Evolutionary conservation across 1,284 basidiomycete genomes (phyloP).

Genomic region (Apiotrichum gracile): DNA sequence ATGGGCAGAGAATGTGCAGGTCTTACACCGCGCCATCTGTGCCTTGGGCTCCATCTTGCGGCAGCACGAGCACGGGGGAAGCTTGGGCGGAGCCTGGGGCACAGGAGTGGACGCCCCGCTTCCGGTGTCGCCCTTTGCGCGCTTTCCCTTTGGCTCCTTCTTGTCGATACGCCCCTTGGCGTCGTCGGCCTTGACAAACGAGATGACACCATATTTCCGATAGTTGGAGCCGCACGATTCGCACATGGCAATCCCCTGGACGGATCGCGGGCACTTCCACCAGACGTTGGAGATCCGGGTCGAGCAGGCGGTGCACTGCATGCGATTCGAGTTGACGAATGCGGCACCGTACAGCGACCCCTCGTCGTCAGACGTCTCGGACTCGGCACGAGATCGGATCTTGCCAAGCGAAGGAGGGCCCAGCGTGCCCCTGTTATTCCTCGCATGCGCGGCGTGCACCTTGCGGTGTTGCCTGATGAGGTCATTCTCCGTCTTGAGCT

Average conservation of each 20-base stretch:
- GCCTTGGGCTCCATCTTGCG: constrained; percentile 64
- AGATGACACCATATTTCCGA: constrained; percentile 76
- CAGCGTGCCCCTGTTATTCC: constrained; percentile 35
- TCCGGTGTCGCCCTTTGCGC: constrained; percentile 56
- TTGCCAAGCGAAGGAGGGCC: constrained; percentile 39
- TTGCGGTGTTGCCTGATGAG: constrained; percentile 39
- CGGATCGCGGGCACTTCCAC: constrained; percentile 80
- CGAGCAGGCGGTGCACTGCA: constrained; percentile 65
- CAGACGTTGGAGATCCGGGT: constrained; percentile 67
- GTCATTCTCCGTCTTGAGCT: constrained; percentile 43
- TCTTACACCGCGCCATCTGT: constrained; percentile 70
- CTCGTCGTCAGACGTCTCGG: constrained; percentile 54
- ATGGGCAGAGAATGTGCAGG: constrained; percentile 70
- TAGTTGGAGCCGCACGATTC: constrained; percentile 68
- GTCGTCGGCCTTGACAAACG: constrained; percentile 39
- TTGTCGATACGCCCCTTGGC: constrained; percentile 27
- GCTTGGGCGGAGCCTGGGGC: constrained; percentile 49
- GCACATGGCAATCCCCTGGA: constrained; percentile 64
- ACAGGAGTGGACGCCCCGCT: constrained; percentile 38
- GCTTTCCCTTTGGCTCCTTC: constrained; percentile 53
- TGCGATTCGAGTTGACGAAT: constrained; percentile 17
- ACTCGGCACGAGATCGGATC: constrained; percentile 25
- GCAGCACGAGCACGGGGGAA: constrained; percentile 70
- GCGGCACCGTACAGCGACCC: constrained; percentile 31
- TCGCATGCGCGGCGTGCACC: constrained; percentile 31